These are phyloP conservation scores for Verticillium zaregamsianum DNA, from an alignment of 2,329 filamentous ascomycete genomes.

Conservation along the genomic window DNA sequence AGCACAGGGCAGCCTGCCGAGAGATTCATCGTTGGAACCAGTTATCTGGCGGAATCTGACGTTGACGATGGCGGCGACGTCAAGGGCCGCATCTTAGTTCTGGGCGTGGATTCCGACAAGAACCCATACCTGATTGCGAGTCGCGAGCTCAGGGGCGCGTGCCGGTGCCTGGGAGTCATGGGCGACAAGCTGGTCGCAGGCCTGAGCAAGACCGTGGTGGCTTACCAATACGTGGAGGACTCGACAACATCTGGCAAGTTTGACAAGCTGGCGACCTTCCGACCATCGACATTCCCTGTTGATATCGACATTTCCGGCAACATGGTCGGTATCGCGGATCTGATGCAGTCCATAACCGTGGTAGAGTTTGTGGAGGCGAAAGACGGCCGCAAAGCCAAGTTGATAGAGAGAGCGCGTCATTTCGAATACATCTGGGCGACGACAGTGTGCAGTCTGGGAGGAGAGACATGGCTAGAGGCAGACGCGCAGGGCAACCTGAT, in stretches of 20 bases:
- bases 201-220: constrained; percentile 78
- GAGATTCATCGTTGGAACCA: constrained; percentile 88
- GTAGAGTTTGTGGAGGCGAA: constrained; percentile 63
- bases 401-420: constrained; percentile 75
- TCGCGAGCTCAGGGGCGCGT: constrained; percentile 71
- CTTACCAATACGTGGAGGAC: constrained; percentile 52
- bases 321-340: constrained; percentile 77
- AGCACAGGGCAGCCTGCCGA: constrained; percentile 56
- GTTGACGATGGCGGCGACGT: constrained; percentile 31
- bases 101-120: constrained; percentile 75
- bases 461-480: constrained; percentile 73
- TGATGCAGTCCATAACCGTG: constrained; percentile 89
- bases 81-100: constrained; percentile 76
- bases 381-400: constrained; percentile 52
- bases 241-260: constrained; percentile 55
- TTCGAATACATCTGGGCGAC: constrained; percentile 81
- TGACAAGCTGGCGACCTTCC: constrained; percentile 69
- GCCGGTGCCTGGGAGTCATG: constrained; percentile 71
- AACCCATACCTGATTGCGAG: constrained; percentile 69
- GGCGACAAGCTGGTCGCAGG: constrained; percentile 78
- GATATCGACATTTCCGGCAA: constrained; percentile 72
- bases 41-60: constrained; percentile 63
- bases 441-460: constrained; percentile 67
- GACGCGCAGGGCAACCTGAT: constrained; percentile 87
- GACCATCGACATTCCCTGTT: constrained; percentile 79